Evolutionary conservation across 108 stramenopile species (phyloP), one percentile per base, ranked within the genome.

Genomic region (Cyclotella baltica): DNA sequence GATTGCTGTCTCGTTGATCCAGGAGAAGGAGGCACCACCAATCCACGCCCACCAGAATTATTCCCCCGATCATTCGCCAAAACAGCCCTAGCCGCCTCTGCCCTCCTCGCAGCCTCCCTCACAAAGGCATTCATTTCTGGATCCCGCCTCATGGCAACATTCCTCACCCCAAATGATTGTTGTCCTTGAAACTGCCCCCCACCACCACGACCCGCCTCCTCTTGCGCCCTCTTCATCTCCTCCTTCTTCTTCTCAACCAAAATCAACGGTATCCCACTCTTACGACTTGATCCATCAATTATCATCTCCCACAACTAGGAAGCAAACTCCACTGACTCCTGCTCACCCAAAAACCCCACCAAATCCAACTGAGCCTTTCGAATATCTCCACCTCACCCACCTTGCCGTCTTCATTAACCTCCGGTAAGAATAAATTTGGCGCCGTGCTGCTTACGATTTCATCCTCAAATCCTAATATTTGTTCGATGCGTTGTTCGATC

Each of bases 381-480:
- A 9, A 93, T 92, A 75, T 96, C 95, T 0, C 91, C 86, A 47
- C 63, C 77, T 30, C 25, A 35, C 31, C 67, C 34, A 16, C 35
- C 30, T 18, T 40, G 38, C 59, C 73, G 33, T 47, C 67, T 13
- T 72, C 68, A 27, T 1, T 34, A 13, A 16, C 59, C 30, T 85
- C 81, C 3, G 92, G 92, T 35, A 96, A 69, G 78, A 96, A 96
- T 28, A 96, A 65, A 80, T 96, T 91, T 28, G 90, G 85, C 2
- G 93, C 93, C 46, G 85, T 96, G 31, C 78, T 80, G 23, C 79
- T 43, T 0, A 96, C 95, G 78, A 96, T 96, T 57, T 96, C 95
- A 78, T 96, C 95, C 23, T 96, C 95, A 79, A 96, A 96, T 38
- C 95, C 95, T 31, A 93, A 72, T 18, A 96, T 80, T 22, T 70